Evolutionary conservation across 495 filamentous ascomycete genomes (phyloP).

Genomic region (Massariosphaeria phaeospora): DNA sequence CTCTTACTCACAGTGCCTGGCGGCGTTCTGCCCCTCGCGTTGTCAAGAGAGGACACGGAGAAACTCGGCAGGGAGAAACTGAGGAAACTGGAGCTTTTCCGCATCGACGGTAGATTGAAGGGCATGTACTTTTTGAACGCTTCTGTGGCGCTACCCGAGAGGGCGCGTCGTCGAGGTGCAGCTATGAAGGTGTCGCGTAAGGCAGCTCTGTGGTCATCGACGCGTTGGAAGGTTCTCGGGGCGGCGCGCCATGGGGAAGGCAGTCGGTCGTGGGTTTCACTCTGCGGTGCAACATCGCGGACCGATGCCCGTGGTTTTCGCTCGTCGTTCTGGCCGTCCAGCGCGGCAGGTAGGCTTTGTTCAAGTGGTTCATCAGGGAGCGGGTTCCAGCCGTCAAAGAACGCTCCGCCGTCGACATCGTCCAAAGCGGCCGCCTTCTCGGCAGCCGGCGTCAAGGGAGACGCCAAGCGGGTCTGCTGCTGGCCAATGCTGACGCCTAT

Average conservation of each 20-base stretch:
- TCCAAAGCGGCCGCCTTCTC: constrained; percentile 72
- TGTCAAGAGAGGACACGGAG: constrained; percentile 23
- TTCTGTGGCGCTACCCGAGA: constrained; percentile 25
- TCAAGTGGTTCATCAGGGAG: constrained; percentile 14
- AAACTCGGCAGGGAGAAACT: constrained; percentile 30
- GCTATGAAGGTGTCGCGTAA: constrained; percentile 32
- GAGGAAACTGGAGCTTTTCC: constrained; percentile 19
- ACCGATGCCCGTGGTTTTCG: neutral
- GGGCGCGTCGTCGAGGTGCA: constrained; percentile 29
- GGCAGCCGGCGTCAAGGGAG: constrained; percentile 63
- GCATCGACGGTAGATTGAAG: constrained; percentile 31
- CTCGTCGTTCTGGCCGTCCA: constrained; percentile 5
- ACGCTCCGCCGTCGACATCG: constrained; percentile 45
- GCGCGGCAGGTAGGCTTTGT: neutral
- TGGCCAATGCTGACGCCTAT: constrained; percentile 74
- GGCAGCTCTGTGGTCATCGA: constrained; percentile 21
- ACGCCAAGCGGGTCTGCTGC: constrained; percentile 64
- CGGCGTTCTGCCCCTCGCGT: neutral
- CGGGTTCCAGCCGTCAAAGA: constrained; percentile 25
- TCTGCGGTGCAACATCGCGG: neutral
- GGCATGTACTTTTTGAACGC: constrained; percentile 27
- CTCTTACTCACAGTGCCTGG: neutral
- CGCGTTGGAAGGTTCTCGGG: constrained; percentile 36
- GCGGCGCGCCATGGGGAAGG: constrained; percentile 53
- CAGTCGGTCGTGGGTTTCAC: constrained; percentile 20